phyloP scores from a whole-genome alignment of 2,329 filamentous ascomycete species.

The Corniculantispora saksenae region DNA sequence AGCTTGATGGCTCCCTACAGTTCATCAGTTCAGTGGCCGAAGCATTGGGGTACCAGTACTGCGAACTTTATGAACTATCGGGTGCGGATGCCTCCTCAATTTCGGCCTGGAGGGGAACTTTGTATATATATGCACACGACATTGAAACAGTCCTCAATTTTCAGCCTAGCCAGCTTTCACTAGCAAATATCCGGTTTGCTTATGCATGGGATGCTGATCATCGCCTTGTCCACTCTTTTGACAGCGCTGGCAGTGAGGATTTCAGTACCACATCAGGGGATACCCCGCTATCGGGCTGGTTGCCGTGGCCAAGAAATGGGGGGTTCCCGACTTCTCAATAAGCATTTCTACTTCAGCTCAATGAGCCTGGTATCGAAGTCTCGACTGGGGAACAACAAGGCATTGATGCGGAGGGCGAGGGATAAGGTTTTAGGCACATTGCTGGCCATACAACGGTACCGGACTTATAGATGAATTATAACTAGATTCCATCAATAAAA shows the following conservation, averaged over 20 bases:
- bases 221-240: background rate
- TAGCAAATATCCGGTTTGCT: background rate
- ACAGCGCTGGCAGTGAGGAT: background rate
- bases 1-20: background rate
- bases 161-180: background rate
- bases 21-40: background rate
- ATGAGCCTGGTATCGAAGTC: too few species aligned
- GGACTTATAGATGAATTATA: too few species aligned
- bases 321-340: too few species aligned
- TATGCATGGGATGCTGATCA: background rate
- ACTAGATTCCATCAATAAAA: too few species aligned
- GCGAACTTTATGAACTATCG: background rate
- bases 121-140: background rate
- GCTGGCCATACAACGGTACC: too few species aligned
- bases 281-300: background rate
- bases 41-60: background rate
- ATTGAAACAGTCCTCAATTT: background rate
- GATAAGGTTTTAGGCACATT: too few species aligned
- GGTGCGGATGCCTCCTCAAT: background rate
- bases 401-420: too few species aligned
- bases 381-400: too few species aligned
- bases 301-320: background rate
- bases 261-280: background rate
- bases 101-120: background rate
- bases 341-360: too few species aligned